Percentiles rank a stretch among this genome's conserved stretches.
Conservation (phyloP, 2,329 filamentous ascomycete genomes). For the Capronia epimyces region DNA sequence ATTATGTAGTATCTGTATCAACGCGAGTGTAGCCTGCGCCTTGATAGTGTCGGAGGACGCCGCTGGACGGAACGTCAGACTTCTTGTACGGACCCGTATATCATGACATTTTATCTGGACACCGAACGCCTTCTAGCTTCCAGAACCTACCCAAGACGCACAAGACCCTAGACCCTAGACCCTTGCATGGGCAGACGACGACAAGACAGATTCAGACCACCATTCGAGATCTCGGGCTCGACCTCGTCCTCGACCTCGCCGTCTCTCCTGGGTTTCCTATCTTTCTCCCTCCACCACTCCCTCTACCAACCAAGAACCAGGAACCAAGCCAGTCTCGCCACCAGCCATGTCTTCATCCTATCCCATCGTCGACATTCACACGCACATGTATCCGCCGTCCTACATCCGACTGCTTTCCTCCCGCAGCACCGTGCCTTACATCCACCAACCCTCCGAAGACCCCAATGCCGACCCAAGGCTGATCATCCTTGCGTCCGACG, state of each 20-base stretch:
- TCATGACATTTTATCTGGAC: background rate
- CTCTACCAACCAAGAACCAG: background rate
- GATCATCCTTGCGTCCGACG: slow-evolving; percentile 45
- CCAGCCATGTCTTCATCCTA: slow-evolving; percentile 10
- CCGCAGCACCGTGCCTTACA: slow-evolving; percentile 45
- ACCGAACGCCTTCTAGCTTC: too few species aligned
- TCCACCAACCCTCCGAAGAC: slow-evolving; percentile 36
- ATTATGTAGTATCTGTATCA: too few species aligned
- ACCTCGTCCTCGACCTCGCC: too few species aligned
- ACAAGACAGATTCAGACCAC: too few species aligned
- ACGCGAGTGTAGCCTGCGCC: too few species aligned
- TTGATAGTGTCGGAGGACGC: slow-evolving; percentile 7
- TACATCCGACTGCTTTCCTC: slow-evolving; percentile 55
- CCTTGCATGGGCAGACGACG: too few species aligned
- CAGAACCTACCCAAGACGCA: too few species aligned
- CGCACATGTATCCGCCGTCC: slow-evolving; percentile 57
- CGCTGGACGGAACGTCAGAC: background rate
- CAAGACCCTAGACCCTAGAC: too few species aligned
- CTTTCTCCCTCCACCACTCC: too few species aligned
- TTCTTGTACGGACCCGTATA: too few species aligned
- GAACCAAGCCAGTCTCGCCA: background rate
- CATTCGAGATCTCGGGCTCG: too few species aligned
- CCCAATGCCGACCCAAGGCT: slow-evolving; percentile 36
- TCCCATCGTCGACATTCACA: slow-evolving; percentile 54
- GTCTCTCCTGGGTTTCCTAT: too few species aligned